Conservation (phyloP, 768 basidiomycete genomes). For the Termitomyces sp. region DNA sequence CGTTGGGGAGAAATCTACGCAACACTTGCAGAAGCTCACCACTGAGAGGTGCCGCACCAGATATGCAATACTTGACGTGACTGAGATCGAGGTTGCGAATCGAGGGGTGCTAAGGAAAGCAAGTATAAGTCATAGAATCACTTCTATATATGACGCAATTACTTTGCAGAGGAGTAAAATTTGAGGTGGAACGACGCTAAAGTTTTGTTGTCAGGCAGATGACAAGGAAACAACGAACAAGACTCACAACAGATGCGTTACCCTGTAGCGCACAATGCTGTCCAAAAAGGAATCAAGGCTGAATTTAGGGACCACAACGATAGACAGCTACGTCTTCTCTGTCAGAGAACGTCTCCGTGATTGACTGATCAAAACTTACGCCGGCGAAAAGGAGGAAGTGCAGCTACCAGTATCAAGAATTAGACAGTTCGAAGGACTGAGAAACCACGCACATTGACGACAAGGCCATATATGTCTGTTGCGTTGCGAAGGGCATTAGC, state of each 20-base stretch:
- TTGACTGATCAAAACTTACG: conserved; percentile 23
- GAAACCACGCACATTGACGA: conserved; percentile 41
- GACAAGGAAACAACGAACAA: background rate
- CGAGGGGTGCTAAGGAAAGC: conserved; percentile 40
- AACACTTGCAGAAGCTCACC: conserved; percentile 46
- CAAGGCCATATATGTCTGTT: conserved; percentile 56
- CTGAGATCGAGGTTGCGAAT: conserved; percentile 44
- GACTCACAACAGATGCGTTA: conserved; percentile 52
- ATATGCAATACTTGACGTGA: conserved; percentile 47
- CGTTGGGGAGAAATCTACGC: conserved; percentile 47
- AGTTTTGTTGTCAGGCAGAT: background rate
- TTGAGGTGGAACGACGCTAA: conserved; percentile 61
- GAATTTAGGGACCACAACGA: conserved; percentile 66
- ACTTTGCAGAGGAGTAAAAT: conserved; percentile 67
- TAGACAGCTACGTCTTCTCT: conserved; percentile 32
- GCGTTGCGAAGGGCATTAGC: background rate
- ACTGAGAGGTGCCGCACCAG: conserved; percentile 61
- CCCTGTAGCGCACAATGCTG: conserved; percentile 48
- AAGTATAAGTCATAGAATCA: background rate
- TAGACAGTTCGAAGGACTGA: background rate
- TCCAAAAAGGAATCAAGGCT: conserved; percentile 49
- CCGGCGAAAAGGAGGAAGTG: conserved; percentile 52
- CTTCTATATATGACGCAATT: background rate
- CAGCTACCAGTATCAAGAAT: conserved; percentile 27
- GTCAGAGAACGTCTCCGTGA: background rate